phyloP scores from a whole-genome alignment of 805 yeast species.

The Candida sithepensis region DNA sequence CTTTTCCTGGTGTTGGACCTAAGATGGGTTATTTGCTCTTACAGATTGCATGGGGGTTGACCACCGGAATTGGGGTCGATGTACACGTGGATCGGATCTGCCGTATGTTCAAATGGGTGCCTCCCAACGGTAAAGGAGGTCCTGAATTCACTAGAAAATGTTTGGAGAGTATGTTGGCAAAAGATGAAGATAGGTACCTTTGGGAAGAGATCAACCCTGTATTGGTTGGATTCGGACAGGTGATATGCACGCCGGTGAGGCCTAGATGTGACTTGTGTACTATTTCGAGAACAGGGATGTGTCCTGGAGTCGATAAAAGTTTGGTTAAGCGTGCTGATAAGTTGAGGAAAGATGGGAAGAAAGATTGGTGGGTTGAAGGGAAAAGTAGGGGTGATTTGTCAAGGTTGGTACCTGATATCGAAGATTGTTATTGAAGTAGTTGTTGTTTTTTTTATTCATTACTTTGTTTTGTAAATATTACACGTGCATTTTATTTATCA shows the following conservation, averaged over 20 bases:
- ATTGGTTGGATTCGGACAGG: constrained; percentile 92
- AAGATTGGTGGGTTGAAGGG: constrained; percentile 7
- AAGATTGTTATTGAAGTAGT: constrained; percentile 18
- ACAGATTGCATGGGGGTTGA: constrained; percentile 78
- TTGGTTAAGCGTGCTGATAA: constrained; percentile 31
- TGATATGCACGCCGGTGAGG: constrained; percentile 71
- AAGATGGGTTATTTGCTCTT: constrained; percentile 85
- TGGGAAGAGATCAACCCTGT: constrained; percentile 88
- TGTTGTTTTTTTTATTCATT: neutral
- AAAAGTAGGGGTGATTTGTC: constrained; percentile 42
- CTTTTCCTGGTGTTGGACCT: constrained; percentile 91
- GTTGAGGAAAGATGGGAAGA: constrained; percentile 23
- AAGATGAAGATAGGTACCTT: constrained; percentile 33
- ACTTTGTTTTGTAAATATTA: neutral
- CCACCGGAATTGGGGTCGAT: constrained; percentile 89
- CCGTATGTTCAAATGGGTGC: constrained; percentile 80
- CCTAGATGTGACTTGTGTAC: constrained; percentile 69
- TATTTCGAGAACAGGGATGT: constrained; percentile 48
- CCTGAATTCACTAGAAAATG: constrained; percentile 75
- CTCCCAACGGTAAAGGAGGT: constrained; percentile 29
- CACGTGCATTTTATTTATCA: no score
- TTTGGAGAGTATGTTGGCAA: constrained; percentile 63
- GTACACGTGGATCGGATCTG: constrained; percentile 83
- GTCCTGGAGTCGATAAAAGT: constrained; percentile 54
- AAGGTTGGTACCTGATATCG: constrained; percentile 32